phyloP scores from a whole-genome alignment of 441 rosid genomes.

The Eutrema salsugineum region DNA sequence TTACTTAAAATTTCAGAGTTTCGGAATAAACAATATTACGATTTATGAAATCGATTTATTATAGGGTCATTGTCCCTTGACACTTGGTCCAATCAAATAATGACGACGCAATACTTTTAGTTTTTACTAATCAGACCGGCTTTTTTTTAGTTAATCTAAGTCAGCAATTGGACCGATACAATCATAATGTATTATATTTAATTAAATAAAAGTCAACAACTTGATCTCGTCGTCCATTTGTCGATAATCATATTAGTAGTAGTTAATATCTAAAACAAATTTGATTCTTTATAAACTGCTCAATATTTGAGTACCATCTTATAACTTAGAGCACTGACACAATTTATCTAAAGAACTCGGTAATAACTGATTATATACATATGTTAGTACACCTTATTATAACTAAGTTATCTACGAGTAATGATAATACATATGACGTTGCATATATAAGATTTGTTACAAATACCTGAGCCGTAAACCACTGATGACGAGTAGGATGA shows the following conservation, averaged over 20 bases:
- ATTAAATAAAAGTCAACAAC: background rate
- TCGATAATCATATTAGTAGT: background rate
- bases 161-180: background rate
- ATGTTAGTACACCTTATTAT: background rate
- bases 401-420: background rate
- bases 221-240: background rate
- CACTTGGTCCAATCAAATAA: background rate
- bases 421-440: no score
- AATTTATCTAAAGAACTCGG: background rate
- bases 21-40: background rate
- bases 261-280: no score
- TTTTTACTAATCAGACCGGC: background rate
- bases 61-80: background rate
- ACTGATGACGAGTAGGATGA: conserved; percentile 38
- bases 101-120: background rate
- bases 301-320: background rate
- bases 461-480: conserved; percentile 32
- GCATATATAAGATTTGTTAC: no score
- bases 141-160: background rate
- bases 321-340: background rate
- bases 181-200: background rate
- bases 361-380: background rate
- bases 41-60: background rate
- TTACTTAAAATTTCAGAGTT: background rate
- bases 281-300: background rate